Conservation (phyloP, 208 protist species). For the Histomonas meleagridis region DNA sequence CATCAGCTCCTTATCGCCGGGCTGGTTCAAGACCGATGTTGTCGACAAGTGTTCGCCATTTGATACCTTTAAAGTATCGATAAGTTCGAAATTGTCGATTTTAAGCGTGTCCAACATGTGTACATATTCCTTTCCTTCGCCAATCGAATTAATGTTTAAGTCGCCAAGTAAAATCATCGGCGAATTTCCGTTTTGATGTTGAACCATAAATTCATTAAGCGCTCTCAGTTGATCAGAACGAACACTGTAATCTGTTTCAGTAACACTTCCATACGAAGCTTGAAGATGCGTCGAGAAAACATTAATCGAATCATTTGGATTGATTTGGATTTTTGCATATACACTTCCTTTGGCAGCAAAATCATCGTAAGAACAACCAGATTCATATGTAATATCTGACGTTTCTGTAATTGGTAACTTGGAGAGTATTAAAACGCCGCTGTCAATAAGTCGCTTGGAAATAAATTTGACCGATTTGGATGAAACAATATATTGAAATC, state of each 20-base stretch:
- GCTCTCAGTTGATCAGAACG: neutral
- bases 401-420: conserved; percentile 1
- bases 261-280: neutral
- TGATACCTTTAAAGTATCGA: neutral
- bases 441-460: neutral
- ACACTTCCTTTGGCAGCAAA: neutral
- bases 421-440: neutral
- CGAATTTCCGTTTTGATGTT: neutral
- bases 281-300: neutral
- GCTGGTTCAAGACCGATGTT: neutral
- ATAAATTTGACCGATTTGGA: neutral
- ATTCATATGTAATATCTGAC: neutral
- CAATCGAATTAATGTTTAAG: neutral
- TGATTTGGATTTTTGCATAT: conserved; percentile 9
- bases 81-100: neutral
- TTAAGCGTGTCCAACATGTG: neutral
- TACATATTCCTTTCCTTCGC: neutral
- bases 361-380: neutral
- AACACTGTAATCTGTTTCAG: neutral
- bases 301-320: neutral
- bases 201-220: neutral
- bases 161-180: neutral
- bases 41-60: neutral
- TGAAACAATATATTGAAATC: conserved; percentile 10
- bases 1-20: no score